Conservation (phyloP, 345 rosid genomes). For the Ceriops tagal region DNA sequence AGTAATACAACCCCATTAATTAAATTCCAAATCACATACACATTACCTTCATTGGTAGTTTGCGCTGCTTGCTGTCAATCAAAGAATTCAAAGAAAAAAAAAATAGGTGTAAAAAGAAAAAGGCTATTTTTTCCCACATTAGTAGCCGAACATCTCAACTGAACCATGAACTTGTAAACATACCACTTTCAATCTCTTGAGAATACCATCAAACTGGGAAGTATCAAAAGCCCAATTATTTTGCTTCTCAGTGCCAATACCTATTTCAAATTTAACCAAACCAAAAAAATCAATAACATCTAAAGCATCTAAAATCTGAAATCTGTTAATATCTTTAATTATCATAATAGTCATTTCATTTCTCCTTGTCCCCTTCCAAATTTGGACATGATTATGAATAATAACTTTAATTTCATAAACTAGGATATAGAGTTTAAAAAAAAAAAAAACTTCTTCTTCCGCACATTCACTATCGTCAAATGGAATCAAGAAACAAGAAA, state of each 20-base stretch:
- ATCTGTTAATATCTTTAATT: no score
- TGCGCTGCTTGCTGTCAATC: conserved; percentile 64
- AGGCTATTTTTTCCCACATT: background rate
- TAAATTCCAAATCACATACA: background rate
- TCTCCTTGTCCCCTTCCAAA: no score
- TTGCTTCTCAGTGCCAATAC: conserved; percentile 86
- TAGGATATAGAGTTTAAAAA: background rate
- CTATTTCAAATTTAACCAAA: conserved; percentile 34
- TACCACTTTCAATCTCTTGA: conserved; percentile 94
- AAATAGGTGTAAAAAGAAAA: background rate
- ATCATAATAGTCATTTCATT: no score
- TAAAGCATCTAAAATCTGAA: no score
- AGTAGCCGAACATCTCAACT: background rate
- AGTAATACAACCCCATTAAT: background rate
- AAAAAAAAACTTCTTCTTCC: background rate
- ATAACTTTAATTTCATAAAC: background rate
- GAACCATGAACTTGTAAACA: background rate
- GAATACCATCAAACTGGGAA: conserved; percentile 86
- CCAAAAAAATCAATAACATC: background rate
- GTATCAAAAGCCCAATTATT: conserved; percentile 96
- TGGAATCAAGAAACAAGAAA: conserved; percentile 12
- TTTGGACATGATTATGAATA: no score
- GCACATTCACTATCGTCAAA: background rate
- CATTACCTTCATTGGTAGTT: conserved; percentile 52
- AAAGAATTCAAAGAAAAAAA: background rate